Evolutionary conservation across 805 yeast genomes (phyloP).

Genomic region (Candida nemodendra): DNA sequence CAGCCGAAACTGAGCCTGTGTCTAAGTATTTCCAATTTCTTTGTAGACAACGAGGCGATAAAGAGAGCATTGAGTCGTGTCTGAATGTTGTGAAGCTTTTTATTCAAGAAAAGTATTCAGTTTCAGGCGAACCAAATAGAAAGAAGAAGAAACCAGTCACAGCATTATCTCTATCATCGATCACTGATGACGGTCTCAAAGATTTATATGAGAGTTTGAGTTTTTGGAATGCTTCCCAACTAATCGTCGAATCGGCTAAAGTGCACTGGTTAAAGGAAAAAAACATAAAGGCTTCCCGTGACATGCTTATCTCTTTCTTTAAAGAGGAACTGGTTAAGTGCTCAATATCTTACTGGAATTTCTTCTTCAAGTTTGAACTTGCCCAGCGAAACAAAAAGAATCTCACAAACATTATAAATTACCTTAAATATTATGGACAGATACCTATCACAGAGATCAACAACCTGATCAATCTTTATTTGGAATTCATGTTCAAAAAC

Average conservation of each 20-base stretch:
- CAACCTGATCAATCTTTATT: slow-evolving; percentile 37
- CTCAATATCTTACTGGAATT: slow-evolving; percentile 55
- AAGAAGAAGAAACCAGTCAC: slow-evolving; percentile 7
- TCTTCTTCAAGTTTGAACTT: slow-evolving; percentile 54
- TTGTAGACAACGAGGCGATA: slow-evolving; percentile 9
- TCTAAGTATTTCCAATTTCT: slow-evolving; percentile 17
- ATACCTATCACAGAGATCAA: slow-evolving; percentile 51
- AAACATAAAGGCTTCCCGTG: slow-evolving; percentile 25
- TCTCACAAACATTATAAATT: slow-evolving; percentile 43
- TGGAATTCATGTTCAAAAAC: slow-evolving; percentile 36
- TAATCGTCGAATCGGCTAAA: slow-evolving; percentile 30
- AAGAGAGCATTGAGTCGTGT: slow-evolving; percentile 11
- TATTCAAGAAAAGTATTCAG: slow-evolving; percentile 10
- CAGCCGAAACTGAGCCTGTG: slow-evolving; percentile 16
- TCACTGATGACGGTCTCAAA: slow-evolving; percentile 14
- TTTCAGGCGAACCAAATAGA: slow-evolving; percentile 1
- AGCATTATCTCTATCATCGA: not conserved
- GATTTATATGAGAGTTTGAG: slow-evolving; percentile 17
- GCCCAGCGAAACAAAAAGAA: slow-evolving; percentile 42
- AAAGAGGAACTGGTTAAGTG: slow-evolving; percentile 34
- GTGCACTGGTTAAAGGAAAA: slow-evolving; percentile 23
- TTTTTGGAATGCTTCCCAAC: slow-evolving; percentile 25
- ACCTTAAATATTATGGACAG: slow-evolving; percentile 43
- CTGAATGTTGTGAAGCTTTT: slow-evolving; percentile 14
- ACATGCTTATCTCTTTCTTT: slow-evolving; percentile 24